A percentile compares a stretch with the other conserved stretches of the same genome.
phyloP scores from a whole-genome alignment of 768 basidiomycete species.

The Xerocomus spinulosus region DNA sequence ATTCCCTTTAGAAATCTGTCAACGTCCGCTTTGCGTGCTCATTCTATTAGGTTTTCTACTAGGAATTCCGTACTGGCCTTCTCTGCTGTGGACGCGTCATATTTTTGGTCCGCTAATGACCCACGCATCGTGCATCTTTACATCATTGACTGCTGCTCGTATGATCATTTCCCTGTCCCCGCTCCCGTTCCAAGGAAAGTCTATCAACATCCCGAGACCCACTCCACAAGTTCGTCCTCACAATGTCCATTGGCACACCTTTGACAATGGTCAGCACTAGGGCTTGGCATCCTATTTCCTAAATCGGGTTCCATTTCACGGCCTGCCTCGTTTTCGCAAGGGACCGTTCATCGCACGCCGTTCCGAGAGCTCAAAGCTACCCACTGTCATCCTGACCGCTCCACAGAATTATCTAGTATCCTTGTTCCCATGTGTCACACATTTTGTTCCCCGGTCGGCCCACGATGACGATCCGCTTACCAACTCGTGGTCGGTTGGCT shows the following conservation, averaged over 20 bases:
- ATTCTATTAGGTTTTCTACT: conserved; percentile 24
- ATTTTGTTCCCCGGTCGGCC: conserved; percentile 14
- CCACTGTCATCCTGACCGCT: conserved; percentile 10
- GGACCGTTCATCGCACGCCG: conserved; percentile 13
- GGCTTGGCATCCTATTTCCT: conserved; percentile 13
- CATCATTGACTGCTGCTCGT: conserved; percentile 17
- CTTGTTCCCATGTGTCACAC: conserved; percentile 2
- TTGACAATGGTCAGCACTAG: not conserved
- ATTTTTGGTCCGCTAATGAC: conserved; percentile 14
- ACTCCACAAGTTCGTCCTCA: conserved; percentile 13
- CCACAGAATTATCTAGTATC: conserved; percentile 15
- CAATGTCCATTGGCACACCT: conserved; percentile 19
- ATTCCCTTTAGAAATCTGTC: conserved; percentile 20
- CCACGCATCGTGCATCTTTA: conserved; percentile 24
- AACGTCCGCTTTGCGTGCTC: conserved; percentile 10
- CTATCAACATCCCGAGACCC: conserved; percentile 3
- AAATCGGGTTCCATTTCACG: conserved; percentile 12
- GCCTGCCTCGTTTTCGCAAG: conserved; percentile 19
- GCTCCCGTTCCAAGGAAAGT: conserved; percentile 7
- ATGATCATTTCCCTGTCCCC: conserved; percentile 12
- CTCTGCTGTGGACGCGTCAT: conserved; percentile 12
- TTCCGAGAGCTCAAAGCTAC: conserved; percentile 5
- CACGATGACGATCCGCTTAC: conserved; percentile 18
- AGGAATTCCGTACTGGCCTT: conserved; percentile 9
- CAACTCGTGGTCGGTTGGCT: not conserved